Conservation (phyloP, 2,329 filamentous ascomycete genomes). For the Amphichorda felina region DNA sequence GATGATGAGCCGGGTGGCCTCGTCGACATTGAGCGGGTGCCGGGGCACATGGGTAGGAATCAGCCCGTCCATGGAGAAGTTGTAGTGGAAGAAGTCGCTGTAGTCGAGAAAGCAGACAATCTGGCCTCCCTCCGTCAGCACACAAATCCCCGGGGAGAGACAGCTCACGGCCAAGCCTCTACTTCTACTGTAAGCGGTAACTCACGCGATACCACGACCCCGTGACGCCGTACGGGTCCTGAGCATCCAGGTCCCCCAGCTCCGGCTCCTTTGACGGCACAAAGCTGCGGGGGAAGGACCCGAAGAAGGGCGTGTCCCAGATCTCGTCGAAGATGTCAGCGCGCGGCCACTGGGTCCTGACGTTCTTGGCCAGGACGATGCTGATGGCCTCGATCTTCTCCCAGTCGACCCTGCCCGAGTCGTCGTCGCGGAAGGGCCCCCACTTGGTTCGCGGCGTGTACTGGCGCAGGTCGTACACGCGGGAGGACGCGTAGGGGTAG, state of each 20-base stretch:
- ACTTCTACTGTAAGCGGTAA: no score
- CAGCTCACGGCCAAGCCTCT: no score
- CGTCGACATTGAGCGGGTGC: conserved; percentile 43
- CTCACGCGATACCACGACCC: conserved; percentile 60
- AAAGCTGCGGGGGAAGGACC: conserved; percentile 40
- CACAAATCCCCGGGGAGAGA: no score
- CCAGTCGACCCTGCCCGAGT: conserved; percentile 56
- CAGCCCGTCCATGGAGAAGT: conserved; percentile 41
- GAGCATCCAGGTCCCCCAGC: conserved; percentile 30
- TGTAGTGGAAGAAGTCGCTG: conserved; percentile 60
- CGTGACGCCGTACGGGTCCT: conserved; percentile 59
- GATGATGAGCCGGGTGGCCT: conserved; percentile 59
- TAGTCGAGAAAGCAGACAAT: conserved; percentile 46
- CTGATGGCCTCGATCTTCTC: conserved; percentile 68
- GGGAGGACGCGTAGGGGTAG: conserved; percentile 52
- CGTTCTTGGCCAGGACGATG: conserved; percentile 54
- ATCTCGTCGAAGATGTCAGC: conserved; percentile 34
- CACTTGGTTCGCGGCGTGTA: conserved; percentile 51
- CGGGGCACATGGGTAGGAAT: conserved; percentile 30
- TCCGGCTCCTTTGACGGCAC: conserved; percentile 18
- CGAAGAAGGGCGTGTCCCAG: conserved; percentile 45
- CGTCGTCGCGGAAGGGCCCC: conserved; percentile 62
- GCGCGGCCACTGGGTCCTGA: conserved; percentile 33
- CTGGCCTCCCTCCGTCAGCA: not conserved
- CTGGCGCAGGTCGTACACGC: conserved; percentile 63